Evolutionary conservation across 441 rosid genomes (phyloP), one percentile per base, ranked within the genome.

Genomic region (Adansonia madagascariensis): DNA sequence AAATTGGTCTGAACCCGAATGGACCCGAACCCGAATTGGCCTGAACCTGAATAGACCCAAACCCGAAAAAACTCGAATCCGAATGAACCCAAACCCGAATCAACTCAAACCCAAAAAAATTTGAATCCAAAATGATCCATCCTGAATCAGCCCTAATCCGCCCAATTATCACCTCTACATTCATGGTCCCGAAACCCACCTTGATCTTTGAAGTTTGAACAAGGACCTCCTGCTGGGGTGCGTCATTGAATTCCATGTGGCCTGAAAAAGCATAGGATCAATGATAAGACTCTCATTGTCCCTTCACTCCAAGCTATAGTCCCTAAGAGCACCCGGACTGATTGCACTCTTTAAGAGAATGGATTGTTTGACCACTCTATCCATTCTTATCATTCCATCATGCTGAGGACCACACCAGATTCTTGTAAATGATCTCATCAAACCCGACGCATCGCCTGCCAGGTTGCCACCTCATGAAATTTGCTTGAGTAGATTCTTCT

Each of bases 341-440:
- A 85, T 84, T 61, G 64, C 83, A 71, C 85, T 1, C 9, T 35
- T 80, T 71, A 50, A 85, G 84, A 85, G 84, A 84, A 59, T 15
- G 35, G 44, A 31, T 52, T 75, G 24, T 73, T 80, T 82, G 86
- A 82, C 84, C 81, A 47, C 55, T 3, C 35, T 17, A 27, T 31
- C 55, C 47, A 8, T 1, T 53, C 57, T 53, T 17, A 53, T 53
- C 57, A 59, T 22, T 59, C 31, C 63, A 4, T 70, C 79, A 74
- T 71, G 59, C 79, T 73, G 60, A 71, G 85, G 79, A 79, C 86
- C 82, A 53, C 81, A 6, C 20, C 44, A 35, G 64, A 77, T 52
- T 78, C 82, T 67, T 49, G 63, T 50, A 8, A 56, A 8, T 47
- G 12, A 4, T 12, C 14, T 12, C 11, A 1, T 59, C 15, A 20